Percentiles rank a stretch among this genome's conserved stretches.
Conservation (phyloP, 2,329 filamentous ascomycete species). For the Talaromyces sp. region DNA sequence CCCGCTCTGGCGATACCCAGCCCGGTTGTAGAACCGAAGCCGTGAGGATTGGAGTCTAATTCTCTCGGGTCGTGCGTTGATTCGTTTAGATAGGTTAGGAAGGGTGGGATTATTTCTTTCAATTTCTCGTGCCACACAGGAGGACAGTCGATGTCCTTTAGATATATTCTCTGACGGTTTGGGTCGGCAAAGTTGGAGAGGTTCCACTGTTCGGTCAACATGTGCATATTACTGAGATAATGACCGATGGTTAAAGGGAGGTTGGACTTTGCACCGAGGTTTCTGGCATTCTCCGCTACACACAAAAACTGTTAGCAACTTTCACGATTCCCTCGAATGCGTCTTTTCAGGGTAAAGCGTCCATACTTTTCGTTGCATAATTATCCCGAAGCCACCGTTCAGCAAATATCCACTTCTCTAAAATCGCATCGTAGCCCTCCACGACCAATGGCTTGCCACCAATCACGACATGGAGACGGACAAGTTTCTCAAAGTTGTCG, state of each 20-base stretch:
- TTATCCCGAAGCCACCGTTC: constrained; percentile 73
- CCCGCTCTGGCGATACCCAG: constrained; percentile 67
- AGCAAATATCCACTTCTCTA: constrained; percentile 75
- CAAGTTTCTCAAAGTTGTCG: constrained; percentile 77
- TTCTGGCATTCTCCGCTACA: constrained; percentile 75
- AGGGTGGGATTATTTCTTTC: constrained; percentile 68
- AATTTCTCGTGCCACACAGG: constrained; percentile 77
- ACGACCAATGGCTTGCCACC: constrained; percentile 86
- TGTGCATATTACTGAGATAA: constrained; percentile 81
- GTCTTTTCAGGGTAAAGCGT: not conserved
- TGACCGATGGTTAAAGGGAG: constrained; percentile 83
- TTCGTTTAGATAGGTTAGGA: constrained; percentile 87
- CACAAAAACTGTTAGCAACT: not conserved
- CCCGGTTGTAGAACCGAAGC: constrained; percentile 43
- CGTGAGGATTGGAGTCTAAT: constrained; percentile 41
- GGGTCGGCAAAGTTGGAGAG: constrained; percentile 71
- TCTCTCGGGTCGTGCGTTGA: constrained; percentile 58
- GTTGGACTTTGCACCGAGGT: constrained; percentile 66
- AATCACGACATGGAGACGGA: constrained; percentile 74
- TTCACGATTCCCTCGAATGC: not conserved
- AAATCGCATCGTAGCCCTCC: constrained; percentile 72
- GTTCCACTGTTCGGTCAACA: constrained; percentile 77
- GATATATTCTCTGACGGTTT: constrained; percentile 77
- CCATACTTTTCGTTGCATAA: constrained; percentile 70
- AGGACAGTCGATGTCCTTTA: constrained; percentile 97